Percentiles rank a stretch among this genome's conserved stretches.
Conservation (phyloP, 139 green algal species). For the Volvox reticuliferus region DNA sequence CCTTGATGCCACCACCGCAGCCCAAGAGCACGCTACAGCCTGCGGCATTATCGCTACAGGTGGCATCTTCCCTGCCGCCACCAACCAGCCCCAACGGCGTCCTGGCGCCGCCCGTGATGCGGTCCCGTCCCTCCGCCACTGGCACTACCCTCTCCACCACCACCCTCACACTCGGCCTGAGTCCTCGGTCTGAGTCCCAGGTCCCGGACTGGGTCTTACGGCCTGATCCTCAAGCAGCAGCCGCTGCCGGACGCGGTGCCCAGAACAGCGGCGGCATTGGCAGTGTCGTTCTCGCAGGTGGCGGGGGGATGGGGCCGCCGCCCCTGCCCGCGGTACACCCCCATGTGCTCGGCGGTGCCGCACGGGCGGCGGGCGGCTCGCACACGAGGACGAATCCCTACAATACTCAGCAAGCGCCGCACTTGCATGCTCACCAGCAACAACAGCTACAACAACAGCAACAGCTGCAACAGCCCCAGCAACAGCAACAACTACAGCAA, state of each 20-base stretch:
- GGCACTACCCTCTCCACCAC: neutral
- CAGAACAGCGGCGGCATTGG: neutral
- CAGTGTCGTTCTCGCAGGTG: neutral
- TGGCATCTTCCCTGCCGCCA: neutral
- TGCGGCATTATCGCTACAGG: neutral
- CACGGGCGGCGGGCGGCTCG: neutral
- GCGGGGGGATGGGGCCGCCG: neutral
- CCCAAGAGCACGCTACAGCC: neutral
- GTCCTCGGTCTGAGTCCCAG: neutral
- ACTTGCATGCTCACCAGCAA: too few relatives aligned
- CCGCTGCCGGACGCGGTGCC: neutral
- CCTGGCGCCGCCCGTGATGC: neutral
- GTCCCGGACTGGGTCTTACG: neutral
- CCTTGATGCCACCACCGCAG: neutral
- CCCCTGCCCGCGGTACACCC: neutral
- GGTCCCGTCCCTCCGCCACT: neutral
- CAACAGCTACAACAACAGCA: too few relatives aligned
- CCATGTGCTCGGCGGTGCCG: neutral
- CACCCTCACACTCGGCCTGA: neutral
- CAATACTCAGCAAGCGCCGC: too few relatives aligned
- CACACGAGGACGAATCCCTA: too few relatives aligned
- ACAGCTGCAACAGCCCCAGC: too few relatives aligned
- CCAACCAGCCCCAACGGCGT: neutral
- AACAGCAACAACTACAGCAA: too few relatives aligned
- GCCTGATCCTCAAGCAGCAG: neutral